These are phyloP conservation scores for Stropharia rugosoannulata DNA, from an alignment of 768 basidiomycete species.

Conservation along the genomic window DNA sequence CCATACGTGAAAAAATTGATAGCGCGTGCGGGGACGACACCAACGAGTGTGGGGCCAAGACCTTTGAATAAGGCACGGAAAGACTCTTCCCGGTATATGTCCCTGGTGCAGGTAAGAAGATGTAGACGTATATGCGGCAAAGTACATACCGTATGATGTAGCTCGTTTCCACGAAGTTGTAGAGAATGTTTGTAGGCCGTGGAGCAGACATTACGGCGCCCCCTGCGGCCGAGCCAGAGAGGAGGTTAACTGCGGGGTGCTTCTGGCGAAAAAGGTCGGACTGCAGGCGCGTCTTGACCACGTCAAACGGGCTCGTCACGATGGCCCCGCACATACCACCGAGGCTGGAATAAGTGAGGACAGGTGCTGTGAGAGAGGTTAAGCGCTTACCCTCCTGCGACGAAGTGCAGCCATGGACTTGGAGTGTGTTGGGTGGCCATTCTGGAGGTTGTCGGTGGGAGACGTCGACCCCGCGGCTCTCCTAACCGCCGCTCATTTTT, in stretches of 20 bases:
- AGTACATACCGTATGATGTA: slow-evolving; percentile 75
- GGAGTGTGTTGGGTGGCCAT: slow-evolving; percentile 27
- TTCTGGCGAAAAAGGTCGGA: slow-evolving; percentile 71
- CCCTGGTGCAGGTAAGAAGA: slow-evolving; percentile 38
- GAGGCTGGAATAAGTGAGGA: slow-evolving; percentile 48
- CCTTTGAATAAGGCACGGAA: slow-evolving; percentile 91
- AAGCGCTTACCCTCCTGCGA: slow-evolving; percentile 78
- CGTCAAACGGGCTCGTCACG: slow-evolving; percentile 96
- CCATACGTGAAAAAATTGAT: slow-evolving; percentile 99
- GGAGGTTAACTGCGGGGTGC: slow-evolving; percentile 35
- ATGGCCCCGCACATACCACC: slow-evolving; percentile 98
- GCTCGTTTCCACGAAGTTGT: slow-evolving; percentile 93
- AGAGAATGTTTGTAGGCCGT: slow-evolving; percentile 60
- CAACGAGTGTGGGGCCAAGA: slow-evolving; percentile 90
- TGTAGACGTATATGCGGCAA: neutral
- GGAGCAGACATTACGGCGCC: slow-evolving; percentile 37
- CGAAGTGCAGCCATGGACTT: slow-evolving; percentile 83
- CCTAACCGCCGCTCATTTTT: neutral
- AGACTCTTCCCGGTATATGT: slow-evolving; percentile 89
- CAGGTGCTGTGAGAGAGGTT: neutral
- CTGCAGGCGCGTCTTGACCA: slow-evolving; percentile 96
- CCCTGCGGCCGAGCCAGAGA: slow-evolving; percentile 27
- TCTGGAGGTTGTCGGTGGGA: slow-evolving; percentile 9
- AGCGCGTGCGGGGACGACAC: slow-evolving; percentile 92
- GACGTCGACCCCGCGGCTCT: neutral